Conservation (phyloP, 805 yeast genomes). For the Scheffersomyces ergatensis region DNA sequence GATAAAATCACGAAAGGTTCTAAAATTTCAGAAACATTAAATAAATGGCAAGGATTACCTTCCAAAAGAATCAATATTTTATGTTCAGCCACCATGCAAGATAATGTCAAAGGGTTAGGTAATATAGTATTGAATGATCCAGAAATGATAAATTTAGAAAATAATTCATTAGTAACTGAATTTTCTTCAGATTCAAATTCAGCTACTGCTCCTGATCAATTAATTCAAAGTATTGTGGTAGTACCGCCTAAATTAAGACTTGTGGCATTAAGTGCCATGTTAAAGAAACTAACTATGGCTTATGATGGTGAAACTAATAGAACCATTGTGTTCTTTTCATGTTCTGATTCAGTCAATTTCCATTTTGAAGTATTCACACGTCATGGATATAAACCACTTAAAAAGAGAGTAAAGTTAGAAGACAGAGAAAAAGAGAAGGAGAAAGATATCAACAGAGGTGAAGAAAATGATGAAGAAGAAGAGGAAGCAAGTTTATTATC, state of each 20-base stretch:
- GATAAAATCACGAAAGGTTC: conserved; percentile 49
- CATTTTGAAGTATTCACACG: conserved; percentile 76
- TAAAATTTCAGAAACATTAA: conserved; percentile 32
- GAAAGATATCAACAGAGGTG: conserved; percentile 16
- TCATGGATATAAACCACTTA: conserved; percentile 38
- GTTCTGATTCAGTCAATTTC: conserved; percentile 96
- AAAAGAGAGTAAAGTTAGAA: conserved; percentile 29
- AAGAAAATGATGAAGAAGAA: conserved; percentile 15
- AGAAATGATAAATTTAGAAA: conserved; percentile 50
- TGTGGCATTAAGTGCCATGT: conserved; percentile 70
- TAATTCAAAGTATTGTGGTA: conserved; percentile 73
- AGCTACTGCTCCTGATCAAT: conserved; percentile 80
- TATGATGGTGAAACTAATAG: conserved; percentile 28
- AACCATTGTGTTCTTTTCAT: conserved; percentile 84
- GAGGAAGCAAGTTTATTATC: conserved; percentile 41
- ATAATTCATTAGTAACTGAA: conserved; percentile 3
- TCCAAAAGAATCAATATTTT: conserved; percentile 68
- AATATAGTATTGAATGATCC: conserved; percentile 73
- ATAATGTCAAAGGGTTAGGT: conserved; percentile 76
- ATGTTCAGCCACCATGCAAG: conserved; percentile 93
- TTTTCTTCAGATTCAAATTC: conserved; percentile 1
- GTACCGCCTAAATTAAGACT: conserved; percentile 91
- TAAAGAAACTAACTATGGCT: conserved; percentile 43
- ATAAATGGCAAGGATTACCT: conserved; percentile 60
- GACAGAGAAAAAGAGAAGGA: conserved; percentile 11